Conservation (phyloP, 441 rosid genomes). For the Sinapis alba region DNA sequence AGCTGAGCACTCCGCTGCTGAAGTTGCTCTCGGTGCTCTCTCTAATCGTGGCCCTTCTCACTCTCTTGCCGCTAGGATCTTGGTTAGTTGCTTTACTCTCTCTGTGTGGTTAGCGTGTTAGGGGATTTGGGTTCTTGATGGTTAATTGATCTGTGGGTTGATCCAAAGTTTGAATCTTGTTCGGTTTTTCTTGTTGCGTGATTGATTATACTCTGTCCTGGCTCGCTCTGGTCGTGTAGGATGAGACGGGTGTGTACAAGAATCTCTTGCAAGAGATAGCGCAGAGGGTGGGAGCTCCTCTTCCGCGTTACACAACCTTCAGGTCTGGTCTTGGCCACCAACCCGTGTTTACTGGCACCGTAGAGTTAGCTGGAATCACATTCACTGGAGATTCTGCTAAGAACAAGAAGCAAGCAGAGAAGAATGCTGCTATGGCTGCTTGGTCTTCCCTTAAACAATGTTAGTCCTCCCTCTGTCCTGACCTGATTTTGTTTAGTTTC, state of each 20-base stretch:
- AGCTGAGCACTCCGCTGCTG: constrained; percentile 99
- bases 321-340: constrained; percentile 98
- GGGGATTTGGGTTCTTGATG: neutral
- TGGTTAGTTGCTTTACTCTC: constrained; percentile 47
- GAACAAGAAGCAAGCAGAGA: constrained; percentile 97
- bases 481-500: too few relatives aligned
- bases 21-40: constrained; percentile 86
- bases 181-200: constrained; percentile 26
- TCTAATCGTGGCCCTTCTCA: constrained; percentile 92
- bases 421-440: constrained; percentile 98
- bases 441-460: constrained; percentile 93
- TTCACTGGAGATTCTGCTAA: constrained; percentile 94
- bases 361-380: constrained; percentile 81
- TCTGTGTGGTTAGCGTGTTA: constrained; percentile 30
- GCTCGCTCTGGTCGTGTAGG: constrained; percentile 48
- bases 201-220: constrained; percentile 27
- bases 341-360: constrained; percentile 91
- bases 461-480: constrained; percentile 48
- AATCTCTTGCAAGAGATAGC: constrained; percentile 95
- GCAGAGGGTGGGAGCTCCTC: constrained; percentile 90
- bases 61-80: constrained; percentile 94
- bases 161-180: constrained; percentile 31
- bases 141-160: constrained; percentile 22
- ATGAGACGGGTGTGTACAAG: constrained; percentile 98
- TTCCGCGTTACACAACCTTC: constrained; percentile 82